Conservation (phyloP, 2,329 filamentous ascomycete species). For the Blastomyces gilchristii region DNA sequence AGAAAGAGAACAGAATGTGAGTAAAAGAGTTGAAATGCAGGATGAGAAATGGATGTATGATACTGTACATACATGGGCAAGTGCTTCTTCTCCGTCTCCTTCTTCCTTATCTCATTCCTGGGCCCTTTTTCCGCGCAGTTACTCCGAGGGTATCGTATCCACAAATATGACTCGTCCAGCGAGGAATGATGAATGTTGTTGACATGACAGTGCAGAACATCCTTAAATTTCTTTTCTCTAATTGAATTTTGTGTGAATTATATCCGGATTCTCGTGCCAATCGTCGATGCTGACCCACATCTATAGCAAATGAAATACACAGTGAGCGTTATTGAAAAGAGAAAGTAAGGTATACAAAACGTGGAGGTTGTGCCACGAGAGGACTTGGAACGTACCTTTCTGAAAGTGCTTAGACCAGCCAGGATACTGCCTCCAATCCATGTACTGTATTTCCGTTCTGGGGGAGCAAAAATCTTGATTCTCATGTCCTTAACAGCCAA, state of each 20-base stretch:
- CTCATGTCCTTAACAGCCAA: conserved; percentile 97
- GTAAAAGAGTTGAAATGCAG: neutral
- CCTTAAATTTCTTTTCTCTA: conserved; percentile 33
- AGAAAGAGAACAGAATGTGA: neutral
- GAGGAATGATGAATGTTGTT: conserved; percentile 3
- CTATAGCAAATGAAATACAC: conserved; percentile 38
- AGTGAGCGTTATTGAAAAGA: conserved; percentile 5
- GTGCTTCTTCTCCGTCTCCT: neutral
- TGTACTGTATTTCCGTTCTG: conserved; percentile 95
- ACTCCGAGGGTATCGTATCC: conserved; percentile 1
- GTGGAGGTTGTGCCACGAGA: neutral
- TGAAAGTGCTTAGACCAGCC: conserved; percentile 91
- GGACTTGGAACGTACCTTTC: conserved; percentile 58
- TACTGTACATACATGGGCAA: neutral
- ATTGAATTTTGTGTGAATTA: conserved; percentile 96
- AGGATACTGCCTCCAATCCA: conserved; percentile 99
- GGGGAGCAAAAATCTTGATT: conserved; percentile 97
- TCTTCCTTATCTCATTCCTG: conserved; percentile 4
- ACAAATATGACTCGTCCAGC: conserved; percentile 6
- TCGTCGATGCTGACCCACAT: conserved; percentile 99
- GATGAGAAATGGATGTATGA: neutral
- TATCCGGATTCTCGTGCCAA: conserved; percentile 99
- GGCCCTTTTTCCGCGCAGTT: neutral
- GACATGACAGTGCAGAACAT: neutral
- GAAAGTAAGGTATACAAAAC: conserved; percentile 2